A percentile compares a stretch with the other conserved stretches of the same genome.
Conservation (phyloP, 2,329 filamentous ascomycete species). For the Zalaria obscura region DNA sequence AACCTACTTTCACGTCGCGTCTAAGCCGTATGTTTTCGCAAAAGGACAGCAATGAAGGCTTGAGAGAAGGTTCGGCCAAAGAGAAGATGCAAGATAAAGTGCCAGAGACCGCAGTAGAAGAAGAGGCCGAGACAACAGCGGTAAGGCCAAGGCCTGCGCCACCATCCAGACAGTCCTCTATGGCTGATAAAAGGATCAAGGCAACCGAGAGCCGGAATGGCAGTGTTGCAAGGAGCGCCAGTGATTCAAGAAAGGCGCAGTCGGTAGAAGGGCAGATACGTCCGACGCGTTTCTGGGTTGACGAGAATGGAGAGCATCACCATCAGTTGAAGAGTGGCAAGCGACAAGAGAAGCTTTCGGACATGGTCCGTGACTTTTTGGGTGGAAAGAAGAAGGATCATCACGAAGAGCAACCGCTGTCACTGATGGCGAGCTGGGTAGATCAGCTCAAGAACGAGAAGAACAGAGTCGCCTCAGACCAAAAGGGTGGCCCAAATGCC, state of each 20-base stretch:
- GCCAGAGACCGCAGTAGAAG: conserved; percentile 13
- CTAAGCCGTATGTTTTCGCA: conserved; percentile 28
- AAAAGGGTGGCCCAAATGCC: conserved; percentile 60
- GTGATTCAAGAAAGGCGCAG: conserved; percentile 12
- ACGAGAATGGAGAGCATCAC: conserved; percentile 59
- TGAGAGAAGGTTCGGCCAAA: conserved; percentile 7
- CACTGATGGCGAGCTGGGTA: conserved; percentile 90
- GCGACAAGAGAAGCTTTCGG: conserved; percentile 85
- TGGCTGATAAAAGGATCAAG: conserved; percentile 8
- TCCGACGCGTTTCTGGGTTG: conserved; percentile 38
- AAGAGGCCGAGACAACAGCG: conserved; percentile 7
- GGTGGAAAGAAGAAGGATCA: conserved; percentile 66
- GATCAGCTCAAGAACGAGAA: conserved; percentile 84
- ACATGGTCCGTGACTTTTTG: conserved; percentile 78
- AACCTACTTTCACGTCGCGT: conserved; percentile 23
- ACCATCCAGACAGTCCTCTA: conserved; percentile 16
- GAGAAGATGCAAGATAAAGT: conserved; percentile 13
- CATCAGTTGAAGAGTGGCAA: conserved; percentile 82
- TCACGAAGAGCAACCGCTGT: conserved; percentile 64
- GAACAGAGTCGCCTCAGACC: conserved; percentile 59
- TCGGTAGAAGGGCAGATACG: conserved; percentile 4
- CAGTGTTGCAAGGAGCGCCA: conserved; percentile 16
- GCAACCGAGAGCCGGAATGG: conserved; percentile 11
- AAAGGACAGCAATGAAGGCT: conserved; percentile 12
- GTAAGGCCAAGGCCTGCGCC: conserved; percentile 9